Base-by-base conservation (phyloP, 2,329 filamentous ascomycete genomes). In the Blastomyces emzantsi region DNA sequence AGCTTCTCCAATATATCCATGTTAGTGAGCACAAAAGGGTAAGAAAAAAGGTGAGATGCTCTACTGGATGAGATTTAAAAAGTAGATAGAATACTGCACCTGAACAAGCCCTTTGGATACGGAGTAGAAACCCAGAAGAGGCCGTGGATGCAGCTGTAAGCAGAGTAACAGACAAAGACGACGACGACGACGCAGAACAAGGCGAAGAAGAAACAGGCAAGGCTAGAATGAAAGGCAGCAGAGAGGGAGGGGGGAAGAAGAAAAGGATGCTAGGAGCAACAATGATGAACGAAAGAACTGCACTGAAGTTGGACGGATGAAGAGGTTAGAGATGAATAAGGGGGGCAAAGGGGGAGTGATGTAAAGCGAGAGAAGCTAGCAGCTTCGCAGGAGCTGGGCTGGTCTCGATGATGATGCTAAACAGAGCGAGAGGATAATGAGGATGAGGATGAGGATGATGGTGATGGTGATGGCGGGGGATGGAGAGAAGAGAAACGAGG, bases 181-280 rank as follows among this genome's bases (percentile, higher is more conserved):
- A 64, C 66, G 65, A 69, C 63, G 62, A 64, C 61, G 60, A 43
- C 57, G 63, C 3, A 49, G n/a, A 7, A 79, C 78, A 76, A 41
- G 41, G 17, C 6, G 2, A 52, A 33, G 2, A 41, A 43, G 36
- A 39, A 22, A 39, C 28, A 62, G 60, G 19, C 17, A 25, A 28
- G 9, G 11, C 25, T 33, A 22, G 19, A 17, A 75, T 75, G 73
- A 77, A 77, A 63, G 76, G 73, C 79, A 79, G 78, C 82, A 84
- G 81, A 79, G 80, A 83, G 79, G 80, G 80, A 83, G 79, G 80
- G 83, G 79, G 73, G 79, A 80, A 81, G 79, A 82, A 81, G 79
- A 80, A 81, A 79, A 81, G 81, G 79, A 83, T 82, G 80, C 81
- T 80, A 79, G 79, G 76, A 83, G 81, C 81, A 79, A 75, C 75